These are phyloP conservation scores for Diaporthe vexans DNA, from an alignment of 2,329 filamentous ascomycete species.

Conservation along the genomic window DNA sequence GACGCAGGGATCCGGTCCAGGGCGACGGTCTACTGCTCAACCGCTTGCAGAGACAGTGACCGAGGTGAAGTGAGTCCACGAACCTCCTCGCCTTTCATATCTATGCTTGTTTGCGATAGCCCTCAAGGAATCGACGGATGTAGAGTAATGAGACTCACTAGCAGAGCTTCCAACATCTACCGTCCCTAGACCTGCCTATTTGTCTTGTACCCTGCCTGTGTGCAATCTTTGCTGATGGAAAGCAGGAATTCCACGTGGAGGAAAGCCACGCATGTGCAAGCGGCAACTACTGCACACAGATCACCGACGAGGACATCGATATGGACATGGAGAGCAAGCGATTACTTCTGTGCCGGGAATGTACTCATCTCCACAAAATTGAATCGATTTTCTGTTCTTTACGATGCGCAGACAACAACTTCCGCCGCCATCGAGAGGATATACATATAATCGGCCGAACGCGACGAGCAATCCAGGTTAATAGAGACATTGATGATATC, in stretches of 20 bases:
- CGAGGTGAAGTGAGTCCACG: slow-evolving; percentile 40
- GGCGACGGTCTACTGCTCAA: slow-evolving; percentile 49
- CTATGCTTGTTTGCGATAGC: background rate
- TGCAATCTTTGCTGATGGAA: slow-evolving; percentile 21
- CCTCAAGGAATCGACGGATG: background rate
- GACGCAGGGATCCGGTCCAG: slow-evolving; percentile 41
- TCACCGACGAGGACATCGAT: slow-evolving; percentile 43
- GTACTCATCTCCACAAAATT: slow-evolving; percentile 48
- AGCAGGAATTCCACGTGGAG: slow-evolving; percentile 45
- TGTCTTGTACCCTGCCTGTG: background rate
- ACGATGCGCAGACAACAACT: slow-evolving; percentile 50
- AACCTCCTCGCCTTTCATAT: background rate
- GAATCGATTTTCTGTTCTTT: slow-evolving; percentile 50
- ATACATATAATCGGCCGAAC: slow-evolving; percentile 49
- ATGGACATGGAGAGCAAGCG: slow-evolving; percentile 42
- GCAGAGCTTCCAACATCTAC: background rate
- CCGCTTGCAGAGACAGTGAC: slow-evolving; percentile 45
- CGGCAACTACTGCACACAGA: slow-evolving; percentile 45
- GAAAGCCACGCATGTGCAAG: slow-evolving; percentile 47
- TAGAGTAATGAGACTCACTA: background rate
- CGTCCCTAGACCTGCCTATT: background rate
- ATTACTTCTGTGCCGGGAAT: slow-evolving; percentile 51
- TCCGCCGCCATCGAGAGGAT: slow-evolving; percentile 50
- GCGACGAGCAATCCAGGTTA: slow-evolving; percentile 25
- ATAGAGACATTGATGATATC: slow-evolving; percentile 43